Base-by-base conservation (phyloP, 192 early-diverging fungal species). In the Coemansia sp. region DNA sequence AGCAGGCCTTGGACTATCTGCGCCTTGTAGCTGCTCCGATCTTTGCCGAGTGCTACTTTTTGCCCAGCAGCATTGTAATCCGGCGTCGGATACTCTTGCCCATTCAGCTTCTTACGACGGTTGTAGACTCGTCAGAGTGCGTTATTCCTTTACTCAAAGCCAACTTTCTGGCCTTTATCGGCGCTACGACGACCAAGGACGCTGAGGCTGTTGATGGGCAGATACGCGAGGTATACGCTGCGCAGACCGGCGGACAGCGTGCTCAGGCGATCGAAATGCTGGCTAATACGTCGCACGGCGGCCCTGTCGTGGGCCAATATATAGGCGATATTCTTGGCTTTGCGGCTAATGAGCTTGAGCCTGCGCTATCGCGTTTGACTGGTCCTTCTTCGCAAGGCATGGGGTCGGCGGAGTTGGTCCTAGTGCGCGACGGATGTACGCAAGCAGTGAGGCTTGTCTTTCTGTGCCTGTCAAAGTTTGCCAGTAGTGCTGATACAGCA, bases 401-500 rank as follows among this genome's bases (percentile, higher is more conserved):
- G 34, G 81, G 76, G 20, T 78, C 76, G 3, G 81, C 68, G 0
- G 81, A 78, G 76, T 39, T 75, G 43, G 67, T 65, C 4, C 64
- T 62, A 12, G 70, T 75, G 64, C 73, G 76, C 55, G 73, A 79
- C 5, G 73, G 74, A 60, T 78, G 73, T 68, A 75, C 70, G 24
- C 81, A 83, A 60, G 27, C 70, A 2, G 69, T 83, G 38, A 76
- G 81, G 3, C 52, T 83, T 18, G 76, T 69, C 18, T 83, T 78
- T 44, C 66, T 83, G 27, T 72, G 76, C 22, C 29, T 83, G 52
- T 71, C 81, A 60, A 33, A 34, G 73, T 31, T 18, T 24, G 57
- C 29, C 57, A 18, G 18, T 16, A 34, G 12, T 16, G 5, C 3
- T 15, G 72, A 83, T 1, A 69, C 64, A 34, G 16, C 31, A 24